Percentiles rank a stretch among this genome's conserved stretches.
Conservation (phyloP, 2,329 filamentous ascomycete species). For the Tolypocladium endophyticum region DNA sequence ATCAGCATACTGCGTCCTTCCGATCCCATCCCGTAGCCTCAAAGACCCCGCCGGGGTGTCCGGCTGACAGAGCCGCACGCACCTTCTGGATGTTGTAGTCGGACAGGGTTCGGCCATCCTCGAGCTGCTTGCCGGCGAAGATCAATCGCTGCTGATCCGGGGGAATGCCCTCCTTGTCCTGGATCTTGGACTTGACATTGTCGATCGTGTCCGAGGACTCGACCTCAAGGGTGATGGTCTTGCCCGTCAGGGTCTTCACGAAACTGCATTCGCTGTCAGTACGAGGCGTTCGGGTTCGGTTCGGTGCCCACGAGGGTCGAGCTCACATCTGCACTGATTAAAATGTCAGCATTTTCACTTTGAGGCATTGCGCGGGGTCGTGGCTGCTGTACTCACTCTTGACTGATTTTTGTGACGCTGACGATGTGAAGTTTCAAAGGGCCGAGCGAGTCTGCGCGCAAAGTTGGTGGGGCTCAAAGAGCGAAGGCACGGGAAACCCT, state of each 20-base stretch:
- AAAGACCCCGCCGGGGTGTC: background rate
- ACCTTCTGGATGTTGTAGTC: constrained; percentile 99
- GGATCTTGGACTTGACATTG: constrained; percentile 99
- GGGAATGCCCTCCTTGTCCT: constrained; percentile 98
- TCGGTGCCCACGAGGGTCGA: constrained; percentile 12
- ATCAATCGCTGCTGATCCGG: constrained; percentile 98
- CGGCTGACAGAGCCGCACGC: constrained; percentile 22
- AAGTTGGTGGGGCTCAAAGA: constrained; percentile 32
- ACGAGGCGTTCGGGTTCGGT: constrained; percentile 11
- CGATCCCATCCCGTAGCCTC: constrained; percentile 1
- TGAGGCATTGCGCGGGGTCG: background rate
- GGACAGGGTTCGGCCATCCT: constrained; percentile 91
- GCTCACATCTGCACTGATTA: constrained; percentile 80
- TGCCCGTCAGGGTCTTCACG: constrained; percentile 99
- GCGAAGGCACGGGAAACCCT: constrained; percentile 23
- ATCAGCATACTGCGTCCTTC: constrained; percentile 17
- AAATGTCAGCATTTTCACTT: constrained; percentile 34
- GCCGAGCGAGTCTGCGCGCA: constrained; percentile 22
- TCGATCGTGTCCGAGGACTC: constrained; percentile 99
- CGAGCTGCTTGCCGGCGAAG: constrained; percentile 98
- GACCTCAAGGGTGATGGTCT: constrained; percentile 99
- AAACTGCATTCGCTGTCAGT: constrained; percentile 53
- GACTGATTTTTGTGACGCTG: constrained; percentile 41
- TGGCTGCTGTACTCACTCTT: constrained; percentile 42
- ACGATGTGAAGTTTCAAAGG: constrained; percentile 28